Conservation (phyloP, 2,329 filamentous ascomycete species). For the Penicillium sp. region DNA sequence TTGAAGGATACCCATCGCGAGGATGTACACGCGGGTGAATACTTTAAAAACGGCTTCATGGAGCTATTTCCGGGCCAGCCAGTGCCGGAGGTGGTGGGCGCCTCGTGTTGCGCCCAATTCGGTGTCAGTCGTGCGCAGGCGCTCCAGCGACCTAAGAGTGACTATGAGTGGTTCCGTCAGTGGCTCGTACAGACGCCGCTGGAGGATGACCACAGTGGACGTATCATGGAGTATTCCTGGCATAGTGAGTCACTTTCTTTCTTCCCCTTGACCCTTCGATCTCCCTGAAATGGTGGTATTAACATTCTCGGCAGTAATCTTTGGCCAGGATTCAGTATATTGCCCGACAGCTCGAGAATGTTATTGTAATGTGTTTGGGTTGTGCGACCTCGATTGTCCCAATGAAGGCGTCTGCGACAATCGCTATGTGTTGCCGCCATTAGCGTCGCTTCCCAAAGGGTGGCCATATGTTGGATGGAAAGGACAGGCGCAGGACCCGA, state of each 20-base stretch:
- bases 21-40: conserved; percentile 45
- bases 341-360: conserved; percentile 58
- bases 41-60: conserved; percentile 47
- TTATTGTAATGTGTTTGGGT: conserved; percentile 61
- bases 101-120: conserved; percentile 53
- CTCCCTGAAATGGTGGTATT: background rate
- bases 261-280: background rate
- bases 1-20: conserved; percentile 39
- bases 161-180: conserved; percentile 46
- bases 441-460: conserved; percentile 52
- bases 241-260: conserved; percentile 44
- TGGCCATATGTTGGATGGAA: conserved; percentile 57
- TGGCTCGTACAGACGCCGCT: conserved; percentile 48
- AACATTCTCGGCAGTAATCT: conserved; percentile 48
- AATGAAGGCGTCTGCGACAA: conserved; percentile 47
- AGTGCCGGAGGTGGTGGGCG: conserved; percentile 44
- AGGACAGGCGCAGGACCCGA: conserved; percentile 34
- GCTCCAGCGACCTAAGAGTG: conserved; percentile 40
- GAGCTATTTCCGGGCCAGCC: conserved; percentile 43
- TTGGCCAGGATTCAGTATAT: conserved; percentile 52
- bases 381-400: conserved; percentile 48
- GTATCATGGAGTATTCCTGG: conserved; percentile 56
- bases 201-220: conserved; percentile 46
- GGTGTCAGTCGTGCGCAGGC: conserved; percentile 47
- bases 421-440: conserved; percentile 56